phyloP scores from a whole-genome alignment of 257 asterid genomes.

The Nicotiana paniculata region DNA sequence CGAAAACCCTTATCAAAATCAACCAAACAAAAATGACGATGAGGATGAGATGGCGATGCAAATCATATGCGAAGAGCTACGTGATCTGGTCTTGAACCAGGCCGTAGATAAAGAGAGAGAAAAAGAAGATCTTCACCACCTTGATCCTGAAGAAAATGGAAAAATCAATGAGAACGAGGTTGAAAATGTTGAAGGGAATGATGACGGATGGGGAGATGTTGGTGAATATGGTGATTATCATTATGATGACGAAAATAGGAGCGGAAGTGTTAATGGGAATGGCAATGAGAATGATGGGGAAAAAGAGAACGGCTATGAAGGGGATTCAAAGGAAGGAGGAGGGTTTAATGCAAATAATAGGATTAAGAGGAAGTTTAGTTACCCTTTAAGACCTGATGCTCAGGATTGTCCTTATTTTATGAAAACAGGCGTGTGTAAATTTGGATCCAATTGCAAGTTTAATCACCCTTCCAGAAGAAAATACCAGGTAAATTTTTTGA shows the following conservation, averaged over 20 bases:
- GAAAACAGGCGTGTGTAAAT: constrained; percentile 80
- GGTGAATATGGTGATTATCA: neutral
- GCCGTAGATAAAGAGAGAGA: constrained; percentile 1
- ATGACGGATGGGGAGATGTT: constrained; percentile 12
- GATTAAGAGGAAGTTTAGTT: constrained; percentile 28
- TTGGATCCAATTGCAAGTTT: constrained; percentile 78
- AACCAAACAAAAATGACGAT: neutral
- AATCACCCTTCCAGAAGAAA: constrained; percentile 75
- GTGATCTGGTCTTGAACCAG: constrained; percentile 6
- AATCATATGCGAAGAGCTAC: constrained; percentile 12
- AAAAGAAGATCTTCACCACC: neutral
- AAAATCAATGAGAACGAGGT: constrained; percentile 1
- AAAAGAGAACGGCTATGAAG: neutral
- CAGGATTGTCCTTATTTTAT: constrained; percentile 76
- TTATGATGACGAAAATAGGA: neutral
- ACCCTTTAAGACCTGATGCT: constrained; percentile 80
- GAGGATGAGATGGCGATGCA: constrained; percentile 8
- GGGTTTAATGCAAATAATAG: constrained; percentile 23
- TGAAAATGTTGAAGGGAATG: constrained; percentile 6
- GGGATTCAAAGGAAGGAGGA: constrained; percentile 9
- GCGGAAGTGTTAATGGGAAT: constrained; percentile 1
- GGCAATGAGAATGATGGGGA: constrained; percentile 6
- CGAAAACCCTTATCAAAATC: constrained; percentile 1
- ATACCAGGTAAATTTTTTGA: constrained; percentile 40
- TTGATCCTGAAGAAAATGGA: constrained; percentile 4